A percentile compares a stretch with the other conserved stretches of the same genome.
Conservation (phyloP, 257 asterid genomes). For the Orobanche coerulescens region DNA sequence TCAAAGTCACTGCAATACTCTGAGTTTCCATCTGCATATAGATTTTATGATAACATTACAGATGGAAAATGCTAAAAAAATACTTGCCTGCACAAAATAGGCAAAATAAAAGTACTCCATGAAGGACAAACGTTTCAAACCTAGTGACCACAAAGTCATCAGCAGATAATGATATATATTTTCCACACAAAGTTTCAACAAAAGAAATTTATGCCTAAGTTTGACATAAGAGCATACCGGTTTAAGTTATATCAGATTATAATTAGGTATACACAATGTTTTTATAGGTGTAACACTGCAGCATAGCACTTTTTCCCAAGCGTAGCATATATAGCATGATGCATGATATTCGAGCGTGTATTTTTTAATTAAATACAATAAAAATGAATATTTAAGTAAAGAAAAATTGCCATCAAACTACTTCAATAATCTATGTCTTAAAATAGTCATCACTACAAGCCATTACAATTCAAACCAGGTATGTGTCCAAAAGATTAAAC, state of each 20-base stretch:
- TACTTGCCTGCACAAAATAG: neutral
- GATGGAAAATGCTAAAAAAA: neutral
- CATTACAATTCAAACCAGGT: too few relatives aligned
- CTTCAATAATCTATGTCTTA: too few relatives aligned
- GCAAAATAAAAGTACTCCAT: neutral
- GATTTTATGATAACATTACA: slow-evolving; percentile 10
- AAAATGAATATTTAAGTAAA: too few relatives aligned
- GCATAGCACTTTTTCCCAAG: too few relatives aligned
- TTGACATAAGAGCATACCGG: neutral
- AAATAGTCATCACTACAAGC: too few relatives aligned
- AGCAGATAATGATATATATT: neutral
- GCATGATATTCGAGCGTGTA: too few relatives aligned
- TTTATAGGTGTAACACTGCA: too few relatives aligned
- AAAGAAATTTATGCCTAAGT: neutral
- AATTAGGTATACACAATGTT: neutral
- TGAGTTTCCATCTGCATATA: slow-evolving; percentile 63
- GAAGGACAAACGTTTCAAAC: neutral
- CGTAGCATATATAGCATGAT: too few relatives aligned
- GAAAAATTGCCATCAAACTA: too few relatives aligned
- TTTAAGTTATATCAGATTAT: neutral
- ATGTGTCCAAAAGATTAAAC: too few relatives aligned
- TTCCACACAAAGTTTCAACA: neutral
- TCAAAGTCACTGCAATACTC: slow-evolving; percentile 81
- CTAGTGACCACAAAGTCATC: neutral
- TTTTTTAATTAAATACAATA: too few relatives aligned